Conservation (phyloP, 495 filamentous ascomycete species). For the Usnea hakonensis region DNA sequence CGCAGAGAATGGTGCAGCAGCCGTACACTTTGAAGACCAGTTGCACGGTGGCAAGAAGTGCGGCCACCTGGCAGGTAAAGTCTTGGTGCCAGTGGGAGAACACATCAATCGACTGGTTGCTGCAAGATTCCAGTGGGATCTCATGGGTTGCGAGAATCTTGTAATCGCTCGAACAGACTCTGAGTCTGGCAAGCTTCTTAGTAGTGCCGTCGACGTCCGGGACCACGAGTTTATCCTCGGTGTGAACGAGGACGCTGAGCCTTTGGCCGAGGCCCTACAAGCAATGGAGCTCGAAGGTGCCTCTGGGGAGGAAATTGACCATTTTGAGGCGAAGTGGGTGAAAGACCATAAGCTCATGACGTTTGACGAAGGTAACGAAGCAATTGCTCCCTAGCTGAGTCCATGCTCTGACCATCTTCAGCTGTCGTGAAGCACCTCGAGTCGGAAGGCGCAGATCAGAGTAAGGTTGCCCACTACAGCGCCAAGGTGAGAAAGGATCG, state of each 20-base stretch:
- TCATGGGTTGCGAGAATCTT: conserved; percentile 91
- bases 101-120: conserved; percentile 93
- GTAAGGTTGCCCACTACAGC: conserved; percentile 60
- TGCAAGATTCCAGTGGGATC: conserved; percentile 93
- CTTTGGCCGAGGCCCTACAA: conserved; percentile 83
- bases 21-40: conserved; percentile 96
- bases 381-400: not conserved
- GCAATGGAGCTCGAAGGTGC: conserved; percentile 78
- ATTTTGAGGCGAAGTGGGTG: conserved; percentile 82
- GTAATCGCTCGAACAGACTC: conserved; percentile 93
- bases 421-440: conserved; percentile 10
- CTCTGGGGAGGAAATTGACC: conserved; percentile 69
- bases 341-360: conserved; percentile 78
- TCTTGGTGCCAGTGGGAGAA: conserved; percentile 86
- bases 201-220: conserved; percentile 80
- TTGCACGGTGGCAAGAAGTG: conserved; percentile 98
- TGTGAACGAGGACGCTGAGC: conserved; percentile 60
- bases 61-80: conserved; percentile 93
- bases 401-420: not conserved
- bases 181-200: conserved; percentile 84
- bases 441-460: conserved; percentile 25
- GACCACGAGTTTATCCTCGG: conserved; percentile 97
- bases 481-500: conserved; percentile 49
- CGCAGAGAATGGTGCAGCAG: conserved; percentile 95
- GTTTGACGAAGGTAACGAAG: conserved; percentile 68